Percentiles rank a stretch among this genome's conserved stretches.
Evolutionary conservation across 306 rosid species (phyloP).

Genomic region (Cicer cuneatum): DNA sequence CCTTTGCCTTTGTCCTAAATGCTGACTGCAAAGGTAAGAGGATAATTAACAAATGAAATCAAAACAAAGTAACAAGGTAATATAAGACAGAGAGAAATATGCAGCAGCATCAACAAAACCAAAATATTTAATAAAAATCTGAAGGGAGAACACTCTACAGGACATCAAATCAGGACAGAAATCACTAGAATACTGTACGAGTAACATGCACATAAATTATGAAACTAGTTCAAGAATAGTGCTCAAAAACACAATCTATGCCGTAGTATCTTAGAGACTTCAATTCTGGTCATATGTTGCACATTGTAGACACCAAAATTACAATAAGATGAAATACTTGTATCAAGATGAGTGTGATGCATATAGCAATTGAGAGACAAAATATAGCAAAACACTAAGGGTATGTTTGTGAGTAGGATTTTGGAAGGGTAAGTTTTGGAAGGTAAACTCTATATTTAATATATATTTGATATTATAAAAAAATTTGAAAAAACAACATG

Average conservation of each 20-base stretch:
- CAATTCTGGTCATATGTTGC: conserved; percentile 24
- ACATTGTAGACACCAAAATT: conserved; percentile 5
- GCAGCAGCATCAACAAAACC: conserved; percentile 1
- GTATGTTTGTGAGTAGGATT: too few species aligned
- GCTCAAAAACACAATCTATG: conserved; percentile 22
- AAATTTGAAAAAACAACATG: too few species aligned
- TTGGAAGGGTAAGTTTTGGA: too few species aligned
- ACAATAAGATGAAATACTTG: background rate
- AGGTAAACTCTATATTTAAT: too few species aligned
- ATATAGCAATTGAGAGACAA: conserved; percentile 33
- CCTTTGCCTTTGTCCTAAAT: conserved; percentile 86
- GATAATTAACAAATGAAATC: conserved; percentile 6
- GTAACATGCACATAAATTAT: background rate
- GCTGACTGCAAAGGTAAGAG: conserved; percentile 69
- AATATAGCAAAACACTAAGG: conserved; percentile 24
- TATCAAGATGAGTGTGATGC: conserved; percentile 25
- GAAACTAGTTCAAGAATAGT: conserved; percentile 40
- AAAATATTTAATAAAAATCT: conserved; percentile 26
- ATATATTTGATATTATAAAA: too few species aligned
- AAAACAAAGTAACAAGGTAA: conserved; percentile 30
- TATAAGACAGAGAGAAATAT: background rate
- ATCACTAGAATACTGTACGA: background rate
- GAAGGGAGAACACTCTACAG: conserved; percentile 17
- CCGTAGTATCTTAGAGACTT: background rate
- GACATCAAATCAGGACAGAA: conserved; percentile 31